Percentiles rank a stretch among this genome's conserved stretches.
Evolutionary conservation across 2,329 filamentous ascomycete species (phyloP).

Genomic region (Bipolaris oryzae): DNA sequence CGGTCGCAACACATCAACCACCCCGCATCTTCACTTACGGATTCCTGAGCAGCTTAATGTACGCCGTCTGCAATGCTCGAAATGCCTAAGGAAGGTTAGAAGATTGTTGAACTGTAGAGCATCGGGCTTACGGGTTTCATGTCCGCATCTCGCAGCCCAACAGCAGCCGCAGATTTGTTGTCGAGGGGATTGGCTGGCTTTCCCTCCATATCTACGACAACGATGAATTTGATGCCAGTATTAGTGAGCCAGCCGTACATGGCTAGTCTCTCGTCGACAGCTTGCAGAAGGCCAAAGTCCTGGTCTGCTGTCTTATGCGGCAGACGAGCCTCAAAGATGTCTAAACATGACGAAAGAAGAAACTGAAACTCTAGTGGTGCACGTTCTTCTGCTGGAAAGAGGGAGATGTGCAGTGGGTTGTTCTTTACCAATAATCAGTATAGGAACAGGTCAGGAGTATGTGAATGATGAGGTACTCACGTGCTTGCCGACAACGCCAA

Average conservation of each 20-base stretch:
- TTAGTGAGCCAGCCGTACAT: conserved; percentile 97
- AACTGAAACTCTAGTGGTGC: conserved; percentile 89
- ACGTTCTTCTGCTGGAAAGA: conserved; percentile 78
- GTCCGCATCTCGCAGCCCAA: conserved; percentile 83
- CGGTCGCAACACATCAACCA: neutral
- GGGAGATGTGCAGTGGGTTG: conserved; percentile 90
- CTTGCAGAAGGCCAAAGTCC: conserved; percentile 89
- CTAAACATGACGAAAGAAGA: conserved; percentile 86
- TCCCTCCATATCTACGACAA: conserved; percentile 89
- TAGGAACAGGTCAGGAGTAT: neutral
- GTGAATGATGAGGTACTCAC: conserved; percentile 57
- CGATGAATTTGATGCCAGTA: conserved; percentile 88
- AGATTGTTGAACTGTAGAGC: no score
- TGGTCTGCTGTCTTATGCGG: conserved; percentile 75
- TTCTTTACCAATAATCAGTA: conserved; percentile 64
- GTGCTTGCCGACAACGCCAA: conserved; percentile 92
- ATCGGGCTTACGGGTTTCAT: conserved; percentile 71
- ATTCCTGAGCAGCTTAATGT: conserved; percentile 86
- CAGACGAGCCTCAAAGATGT: conserved; percentile 88
- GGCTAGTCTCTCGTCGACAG: conserved; percentile 88
- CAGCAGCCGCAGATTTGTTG: conserved; percentile 52
- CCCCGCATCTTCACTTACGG: conserved; percentile 43
- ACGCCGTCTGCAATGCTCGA: conserved; percentile 88
- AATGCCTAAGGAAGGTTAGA: conserved; percentile 66
- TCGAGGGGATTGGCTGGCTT: conserved; percentile 54